Evolutionary conservation across 257 asterid genomes (phyloP).

Genomic region (Solanum sejunctum): DNA sequence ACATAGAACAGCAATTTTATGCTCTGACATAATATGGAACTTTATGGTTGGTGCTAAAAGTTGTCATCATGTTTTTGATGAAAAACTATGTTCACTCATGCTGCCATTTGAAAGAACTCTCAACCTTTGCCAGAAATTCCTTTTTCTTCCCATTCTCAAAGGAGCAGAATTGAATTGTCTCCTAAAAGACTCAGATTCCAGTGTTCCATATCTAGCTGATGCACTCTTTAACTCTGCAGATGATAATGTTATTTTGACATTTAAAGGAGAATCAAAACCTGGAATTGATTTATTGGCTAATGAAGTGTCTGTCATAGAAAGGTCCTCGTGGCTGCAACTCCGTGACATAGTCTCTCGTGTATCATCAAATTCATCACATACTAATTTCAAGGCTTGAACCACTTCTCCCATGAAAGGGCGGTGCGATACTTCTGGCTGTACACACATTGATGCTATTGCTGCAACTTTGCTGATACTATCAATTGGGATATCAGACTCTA

Average conservation of each 20-base stretch:
- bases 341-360: slow-evolving; percentile 36
- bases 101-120: slow-evolving; percentile 57
- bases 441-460: slow-evolving; percentile 96
- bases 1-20: not conserved
- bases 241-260: slow-evolving; percentile 23
- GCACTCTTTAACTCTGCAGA: slow-evolving; percentile 34
- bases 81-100: slow-evolving; percentile 66
- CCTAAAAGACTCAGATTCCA: slow-evolving; percentile 62
- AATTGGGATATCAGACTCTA: slow-evolving; percentile 20
- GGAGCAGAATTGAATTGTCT: slow-evolving; percentile 84
- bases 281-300: slow-evolving; percentile 2
- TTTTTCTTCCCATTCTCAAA: slow-evolving; percentile 34
- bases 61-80: slow-evolving; percentile 9
- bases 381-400: slow-evolving; percentile 84
- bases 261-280: slow-evolving; percentile 17
- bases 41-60: not conserved
- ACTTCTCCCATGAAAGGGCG: slow-evolving; percentile 99
- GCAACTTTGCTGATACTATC: slow-evolving; percentile 57
- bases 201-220: slow-evolving; percentile 23
- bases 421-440: slow-evolving; percentile 89
- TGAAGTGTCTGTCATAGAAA: slow-evolving; percentile 30
- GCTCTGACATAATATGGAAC: not conserved
- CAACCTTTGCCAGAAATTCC: slow-evolving; percentile 58
- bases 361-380: slow-evolving; percentile 71
- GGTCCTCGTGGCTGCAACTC: slow-evolving; percentile 52